Evolutionary conservation across 306 rosid genomes (phyloP), one percentile per base, ranked within the genome.

Genomic region (Pyrus pyrifolia): DNA sequence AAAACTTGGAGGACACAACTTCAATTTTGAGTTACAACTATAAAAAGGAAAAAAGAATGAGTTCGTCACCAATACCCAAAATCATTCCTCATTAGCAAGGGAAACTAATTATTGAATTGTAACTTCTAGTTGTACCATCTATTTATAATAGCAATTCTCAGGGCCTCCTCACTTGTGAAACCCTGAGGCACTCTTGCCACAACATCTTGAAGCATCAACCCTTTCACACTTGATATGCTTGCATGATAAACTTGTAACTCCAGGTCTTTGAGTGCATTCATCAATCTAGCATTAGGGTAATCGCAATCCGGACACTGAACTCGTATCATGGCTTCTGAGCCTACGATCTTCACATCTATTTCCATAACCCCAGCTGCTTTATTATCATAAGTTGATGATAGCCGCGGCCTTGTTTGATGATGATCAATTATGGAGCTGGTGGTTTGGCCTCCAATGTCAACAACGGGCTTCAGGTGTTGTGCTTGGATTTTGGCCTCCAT

Each of bases 141-240:
- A 71, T 75, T 75, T 6, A 78, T 29, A 75, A 90, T 83, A 23
- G 88, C 86, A 5, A 18, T 53, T 80, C 77, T 79, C 77, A 88
- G 74, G 17, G 81, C 80, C 51, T 82, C 86, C 60, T 84, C 86
- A 61, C 61, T 86, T 70, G 67, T 66, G 53, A 79, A 73, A 11
- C 76, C 81, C 29, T 58, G 65, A 23, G 88, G 90, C 78, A 89
- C 65, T 78, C 82, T 80, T 6, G 85, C 90, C 17, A 91, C 87
- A 9, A 87, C 85, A 63, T 87, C 93, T 82, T 91, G 96, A 29
- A 91, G 87, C 87, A 91, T 80, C 22, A 86, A 4, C 10, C 84
- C 90, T 42, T 86, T 89, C 44, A 91, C 85, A 64, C 78, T 85
- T 22, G 93, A 84, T 10, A 89, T 63, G 52, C 90, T 84, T 33